phyloP scores from a whole-genome alignment of 202 grass and related monocot species.

The Setaria viridis region DNA sequence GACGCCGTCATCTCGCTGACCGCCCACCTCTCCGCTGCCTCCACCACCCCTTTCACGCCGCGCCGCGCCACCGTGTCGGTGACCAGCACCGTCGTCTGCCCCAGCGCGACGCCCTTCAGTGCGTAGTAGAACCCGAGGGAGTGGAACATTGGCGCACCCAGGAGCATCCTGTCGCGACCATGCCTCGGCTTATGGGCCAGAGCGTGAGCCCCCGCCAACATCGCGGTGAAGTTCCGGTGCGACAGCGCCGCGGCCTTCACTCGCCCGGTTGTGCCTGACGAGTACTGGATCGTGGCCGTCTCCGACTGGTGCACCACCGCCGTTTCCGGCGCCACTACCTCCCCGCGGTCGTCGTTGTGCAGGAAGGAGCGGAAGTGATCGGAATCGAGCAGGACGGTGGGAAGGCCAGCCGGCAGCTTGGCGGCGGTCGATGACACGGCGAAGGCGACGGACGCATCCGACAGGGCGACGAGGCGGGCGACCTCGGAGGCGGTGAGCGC shows the following conservation, averaged over 20 bases:
- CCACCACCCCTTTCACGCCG: constrained; percentile 46
- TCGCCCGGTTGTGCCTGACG: constrained; percentile 74
- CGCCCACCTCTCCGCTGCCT: constrained; percentile 56
- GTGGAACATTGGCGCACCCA: constrained; percentile 68
- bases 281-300: constrained; percentile 70
- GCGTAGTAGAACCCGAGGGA: constrained; percentile 65
- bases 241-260: constrained; percentile 76
- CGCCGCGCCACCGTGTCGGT: neutral
- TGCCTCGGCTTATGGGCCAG: neutral
- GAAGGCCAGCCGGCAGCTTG: constrained; percentile 56
- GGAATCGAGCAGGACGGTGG: constrained; percentile 67
- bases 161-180: constrained; percentile 33
- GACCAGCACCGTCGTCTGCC: constrained; percentile 60
- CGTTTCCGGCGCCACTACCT: neutral
- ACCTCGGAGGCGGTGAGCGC: constrained; percentile 58
- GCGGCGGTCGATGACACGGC: constrained; percentile 41
- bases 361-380: constrained; percentile 50
- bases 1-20: constrained; percentile 53
- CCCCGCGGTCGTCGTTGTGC: neutral
- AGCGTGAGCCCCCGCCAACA: constrained; percentile 50
- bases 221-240: constrained; percentile 70
- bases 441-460: constrained; percentile 62
- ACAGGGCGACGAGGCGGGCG: constrained; percentile 54
- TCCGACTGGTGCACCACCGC: constrained; percentile 56
- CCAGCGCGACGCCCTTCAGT: constrained; percentile 53